These are phyloP conservation scores for Leishmania aethiopica DNA, from an alignment of 208 protist species.

Conservation along the genomic window DNA sequence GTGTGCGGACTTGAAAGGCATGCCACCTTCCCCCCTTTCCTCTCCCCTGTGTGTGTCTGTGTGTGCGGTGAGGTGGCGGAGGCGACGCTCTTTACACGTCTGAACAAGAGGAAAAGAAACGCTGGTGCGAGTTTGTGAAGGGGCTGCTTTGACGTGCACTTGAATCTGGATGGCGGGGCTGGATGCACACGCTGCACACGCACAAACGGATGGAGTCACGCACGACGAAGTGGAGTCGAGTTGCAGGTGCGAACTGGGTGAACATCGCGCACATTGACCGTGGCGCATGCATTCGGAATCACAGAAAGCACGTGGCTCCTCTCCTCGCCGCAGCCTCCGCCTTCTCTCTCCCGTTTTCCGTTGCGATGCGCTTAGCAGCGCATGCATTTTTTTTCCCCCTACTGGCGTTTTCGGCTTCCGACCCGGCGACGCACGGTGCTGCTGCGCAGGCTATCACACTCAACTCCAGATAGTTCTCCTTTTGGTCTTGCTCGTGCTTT, in stretches of 20 bases:
- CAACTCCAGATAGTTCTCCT: background rate
- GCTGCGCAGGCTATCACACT: background rate
- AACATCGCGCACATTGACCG: background rate
- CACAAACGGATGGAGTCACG: background rate
- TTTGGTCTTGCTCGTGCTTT: background rate
- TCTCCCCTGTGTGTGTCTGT: background rate
- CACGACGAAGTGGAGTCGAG: background rate
- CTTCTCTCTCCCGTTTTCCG: background rate
- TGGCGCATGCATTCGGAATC: background rate
- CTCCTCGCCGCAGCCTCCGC: background rate
- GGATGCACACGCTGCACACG: background rate
- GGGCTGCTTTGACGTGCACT: background rate
- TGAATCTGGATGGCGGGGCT: background rate
- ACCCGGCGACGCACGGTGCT: background rate
- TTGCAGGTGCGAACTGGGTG: background rate
- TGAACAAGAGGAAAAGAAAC: constrained; percentile 1
- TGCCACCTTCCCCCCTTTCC: background rate
- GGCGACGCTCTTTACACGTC: background rate
- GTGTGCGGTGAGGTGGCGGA: background rate
- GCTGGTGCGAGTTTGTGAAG: background rate
- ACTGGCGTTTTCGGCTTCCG: background rate
- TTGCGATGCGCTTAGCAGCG: background rate
- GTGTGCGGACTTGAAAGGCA: background rate
- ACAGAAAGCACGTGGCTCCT: background rate
- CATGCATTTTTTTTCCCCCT: background rate